These are phyloP conservation scores for Apocynum venetum DNA, from an alignment of 257 asterid species.

Conservation along the genomic window DNA sequence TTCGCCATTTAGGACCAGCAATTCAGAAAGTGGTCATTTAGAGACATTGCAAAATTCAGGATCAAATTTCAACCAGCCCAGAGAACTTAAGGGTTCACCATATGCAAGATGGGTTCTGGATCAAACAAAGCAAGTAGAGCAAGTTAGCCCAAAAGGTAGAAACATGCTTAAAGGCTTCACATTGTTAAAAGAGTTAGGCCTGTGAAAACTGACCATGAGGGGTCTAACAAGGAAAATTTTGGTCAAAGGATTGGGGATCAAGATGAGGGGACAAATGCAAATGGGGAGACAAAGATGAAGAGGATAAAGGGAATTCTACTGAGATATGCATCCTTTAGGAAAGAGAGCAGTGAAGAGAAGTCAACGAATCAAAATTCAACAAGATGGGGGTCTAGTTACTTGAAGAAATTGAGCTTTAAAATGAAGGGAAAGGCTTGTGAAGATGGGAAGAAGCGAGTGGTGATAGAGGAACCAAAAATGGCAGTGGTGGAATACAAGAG, in stretches of 20 bases:
- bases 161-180: slow-evolving; percentile 4
- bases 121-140: slow-evolving; percentile 35
- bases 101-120: slow-evolving; percentile 64
- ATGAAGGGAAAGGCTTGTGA: slow-evolving; percentile 31
- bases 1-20: slow-evolving; percentile 40
- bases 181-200: slow-evolving; percentile 8
- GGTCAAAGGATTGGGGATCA: slow-evolving; percentile 12
- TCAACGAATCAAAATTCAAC: slow-evolving; percentile 24
- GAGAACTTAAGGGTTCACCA: slow-evolving; percentile 58
- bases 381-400: slow-evolving; percentile 24
- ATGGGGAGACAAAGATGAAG: slow-evolving; percentile 30
- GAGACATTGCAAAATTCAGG: slow-evolving; percentile 18
- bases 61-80: slow-evolving; percentile 26
- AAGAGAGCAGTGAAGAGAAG: slow-evolving; percentile 28
- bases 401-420: slow-evolving; percentile 46
- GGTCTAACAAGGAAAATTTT: slow-evolving; percentile 1
- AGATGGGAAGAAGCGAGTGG: slow-evolving; percentile 25
- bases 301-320: slow-evolving; percentile 45
- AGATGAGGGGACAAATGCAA: slow-evolving; percentile 4
- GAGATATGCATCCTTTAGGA: slow-evolving; percentile 51
- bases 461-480: slow-evolving; percentile 26
- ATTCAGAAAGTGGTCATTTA: slow-evolving; percentile 11
- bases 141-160: slow-evolving; percentile 12
- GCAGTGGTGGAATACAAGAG: slow-evolving; percentile 38
- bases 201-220: slow-evolving; percentile 1